Evolutionary conservation across 1,284 basidiomycete species (phyloP), one percentile per base, ranked within the genome.

Genomic region (Amylostereum chailletii): DNA sequence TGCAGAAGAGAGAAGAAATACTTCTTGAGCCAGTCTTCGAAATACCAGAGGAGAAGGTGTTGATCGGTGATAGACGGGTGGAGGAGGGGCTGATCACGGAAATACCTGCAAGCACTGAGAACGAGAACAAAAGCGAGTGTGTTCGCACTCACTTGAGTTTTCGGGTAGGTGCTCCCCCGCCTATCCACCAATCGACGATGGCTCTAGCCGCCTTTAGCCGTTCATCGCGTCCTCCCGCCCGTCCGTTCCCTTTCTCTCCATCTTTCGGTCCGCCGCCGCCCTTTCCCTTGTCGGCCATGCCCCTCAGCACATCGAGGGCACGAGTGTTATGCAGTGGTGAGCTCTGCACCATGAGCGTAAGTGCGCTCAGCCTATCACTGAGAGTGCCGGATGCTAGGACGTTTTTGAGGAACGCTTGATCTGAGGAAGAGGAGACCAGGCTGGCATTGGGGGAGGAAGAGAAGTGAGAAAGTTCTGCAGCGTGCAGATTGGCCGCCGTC

Each of bases 1-100:
- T 96, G 90, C 5, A 99, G 77, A 42, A 98, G 71, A 11, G 84
- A 84, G 69, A 96, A 98, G 73, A 96, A 98, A 67, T 87, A 97
- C 59, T 93, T 94, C 70, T 99, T 99, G 50, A 98, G 69, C 84
- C 91, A 94, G 61, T 99, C 94, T 64, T 99, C 96, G 64, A 95
- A 99, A 54, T 87, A 86, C 84, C 87, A 99, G 2, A 89, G 55
- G 7, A 94, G 61, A 0, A 97, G 68, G 63, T 91, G 83, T 42
- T 81, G 73, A 53, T 95, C 85, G 0, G 88, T 86, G 10, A 83
- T 73, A 2, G 73, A 68, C 0, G 79, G 76, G 61, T 88, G 83
- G 1, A 75, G 60, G 19, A 95, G 66, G 2, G 89, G 86, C 61
- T 98, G 95, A 62, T 99, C 96, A 26, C 89, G 85, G 65, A 99